Percentiles rank a stretch among this genome's conserved stretches.
These are phyloP conservation scores for Aleurites moluccanus DNA, from an alignment of 441 rosid genomes.

Conservation along the genomic window DNA sequence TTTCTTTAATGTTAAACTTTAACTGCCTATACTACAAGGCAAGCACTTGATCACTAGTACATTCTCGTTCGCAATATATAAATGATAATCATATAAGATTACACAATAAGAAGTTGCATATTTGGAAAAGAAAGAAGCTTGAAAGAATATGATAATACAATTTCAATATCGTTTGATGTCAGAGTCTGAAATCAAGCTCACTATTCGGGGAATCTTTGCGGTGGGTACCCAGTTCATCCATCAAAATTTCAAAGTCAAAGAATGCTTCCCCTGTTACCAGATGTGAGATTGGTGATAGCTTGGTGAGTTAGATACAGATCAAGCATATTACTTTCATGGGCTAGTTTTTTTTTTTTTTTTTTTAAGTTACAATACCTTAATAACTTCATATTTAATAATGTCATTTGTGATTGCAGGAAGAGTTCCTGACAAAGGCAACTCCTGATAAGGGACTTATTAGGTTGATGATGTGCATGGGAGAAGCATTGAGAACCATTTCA, in stretches of 20 bases:
- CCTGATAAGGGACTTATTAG: conserved; percentile 74
- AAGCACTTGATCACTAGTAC: background rate
- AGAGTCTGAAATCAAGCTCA: conserved; percentile 74
- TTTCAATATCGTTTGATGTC: conserved; percentile 10
- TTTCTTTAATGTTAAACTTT: background rate
- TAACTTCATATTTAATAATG: background rate
- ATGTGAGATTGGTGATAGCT: conserved; percentile 91
- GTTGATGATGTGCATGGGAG: conserved; percentile 87
- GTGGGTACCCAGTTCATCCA: conserved; percentile 52
- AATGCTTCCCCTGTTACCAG: conserved; percentile 50
- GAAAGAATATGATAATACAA: background rate
- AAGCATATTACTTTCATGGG: background rate
- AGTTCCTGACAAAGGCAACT: conserved; percentile 79
- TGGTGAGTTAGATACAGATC: conserved; percentile 41
- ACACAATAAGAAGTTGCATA: background rate
- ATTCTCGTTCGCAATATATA: background rate
- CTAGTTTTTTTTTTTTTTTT: no score
- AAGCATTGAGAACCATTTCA: conserved; percentile 86
- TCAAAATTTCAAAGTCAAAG: conserved; percentile 51
- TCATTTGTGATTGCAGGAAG: conserved; percentile 51
- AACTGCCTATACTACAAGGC: background rate
- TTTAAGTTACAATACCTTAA: background rate
- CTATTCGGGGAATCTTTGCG: conserved; percentile 77
- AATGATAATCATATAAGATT: background rate
- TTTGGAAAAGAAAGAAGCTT: background rate